Evolutionary conservation across 805 yeast genomes (phyloP).

Genomic region (Ogataea haglerorum): DNA sequence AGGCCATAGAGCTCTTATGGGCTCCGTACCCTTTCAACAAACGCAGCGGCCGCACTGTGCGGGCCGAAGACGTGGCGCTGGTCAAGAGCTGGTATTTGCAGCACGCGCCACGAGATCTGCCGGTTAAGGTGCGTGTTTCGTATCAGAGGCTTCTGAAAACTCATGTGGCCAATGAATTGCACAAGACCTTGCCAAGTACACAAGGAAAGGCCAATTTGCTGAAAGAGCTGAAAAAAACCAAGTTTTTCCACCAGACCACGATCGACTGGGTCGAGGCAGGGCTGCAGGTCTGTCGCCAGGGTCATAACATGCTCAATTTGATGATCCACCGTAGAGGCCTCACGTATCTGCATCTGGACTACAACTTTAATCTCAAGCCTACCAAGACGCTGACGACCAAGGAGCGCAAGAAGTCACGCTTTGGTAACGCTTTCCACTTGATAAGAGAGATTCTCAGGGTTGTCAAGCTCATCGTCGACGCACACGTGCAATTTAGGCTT

Average conservation of each 20-base stretch:
- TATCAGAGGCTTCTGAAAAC: conserved; percentile 85
- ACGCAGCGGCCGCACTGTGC: conserved; percentile 63
- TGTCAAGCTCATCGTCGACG: conserved; percentile 84
- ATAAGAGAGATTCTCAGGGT: conserved; percentile 84
- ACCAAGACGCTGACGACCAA: conserved; percentile 94
- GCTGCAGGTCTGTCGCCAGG: conserved; percentile 87
- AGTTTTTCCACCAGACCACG: conserved; percentile 85
- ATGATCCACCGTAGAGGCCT: conserved; percentile 87
- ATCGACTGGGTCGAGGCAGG: conserved; percentile 99
- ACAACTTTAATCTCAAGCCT: conserved; percentile 93
- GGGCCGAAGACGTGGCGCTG: conserved; percentile 89
- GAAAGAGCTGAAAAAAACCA: conserved; percentile 68
- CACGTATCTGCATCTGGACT: conserved; percentile 89
- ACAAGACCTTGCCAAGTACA: conserved; percentile 41
- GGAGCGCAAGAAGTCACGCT: conserved; percentile 91
- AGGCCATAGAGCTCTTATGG: conserved; percentile 66
- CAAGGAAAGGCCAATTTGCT: conserved; percentile 55
- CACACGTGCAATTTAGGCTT: conserved; percentile 85
- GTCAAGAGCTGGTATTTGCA: conserved; percentile 79
- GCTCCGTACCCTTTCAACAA: conserved; percentile 85
- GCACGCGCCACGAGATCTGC: conserved; percentile 53
- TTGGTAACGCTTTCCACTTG: conserved; percentile 93
- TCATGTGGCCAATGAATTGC: conserved; percentile 68
- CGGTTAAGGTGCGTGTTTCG: conserved; percentile 79
- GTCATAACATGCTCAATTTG: conserved; percentile 87